Evolutionary conservation across 805 yeast species (phyloP).

Genomic region (Yamadazyma scolyti): DNA sequence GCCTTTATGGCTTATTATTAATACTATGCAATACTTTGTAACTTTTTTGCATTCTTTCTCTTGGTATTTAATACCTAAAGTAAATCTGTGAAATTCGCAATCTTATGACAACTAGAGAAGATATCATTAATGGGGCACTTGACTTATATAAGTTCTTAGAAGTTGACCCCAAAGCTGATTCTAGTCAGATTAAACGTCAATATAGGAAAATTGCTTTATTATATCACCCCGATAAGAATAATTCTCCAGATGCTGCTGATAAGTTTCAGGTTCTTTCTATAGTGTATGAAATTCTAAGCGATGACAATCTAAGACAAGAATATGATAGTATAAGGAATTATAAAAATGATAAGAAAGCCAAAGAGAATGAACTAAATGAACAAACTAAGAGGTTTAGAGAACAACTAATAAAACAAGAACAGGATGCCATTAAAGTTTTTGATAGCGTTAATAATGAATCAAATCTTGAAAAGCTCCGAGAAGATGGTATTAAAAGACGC

Average conservation of each 20-base stretch:
- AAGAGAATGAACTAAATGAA: constrained; percentile 15
- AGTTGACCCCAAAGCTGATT: constrained; percentile 18
- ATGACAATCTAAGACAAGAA: constrained; percentile 18
- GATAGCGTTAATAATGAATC: constrained; percentile 3
- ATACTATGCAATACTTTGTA: no score
- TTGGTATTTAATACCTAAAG: no score
- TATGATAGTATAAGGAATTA: constrained; percentile 27
- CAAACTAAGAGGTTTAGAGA: constrained; percentile 23
- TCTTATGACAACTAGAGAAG: no score
- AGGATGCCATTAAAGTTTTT: constrained; percentile 3
- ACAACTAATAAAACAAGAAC: constrained; percentile 24
- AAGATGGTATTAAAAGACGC: constrained; percentile 25
- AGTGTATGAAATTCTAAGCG: constrained; percentile 28
- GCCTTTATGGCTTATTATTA: no score
- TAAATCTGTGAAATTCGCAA: no score
- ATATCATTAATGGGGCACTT: constrained; percentile 18
- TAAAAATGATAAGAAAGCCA: constrained; percentile 9
- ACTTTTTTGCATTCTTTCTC: no score
- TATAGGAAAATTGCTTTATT: constrained; percentile 33
- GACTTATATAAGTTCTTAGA: constrained; percentile 26
- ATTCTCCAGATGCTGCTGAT: constrained; percentile 18
- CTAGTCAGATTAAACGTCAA: constrained; percentile 20
- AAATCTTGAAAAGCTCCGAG: constrained; percentile 15
- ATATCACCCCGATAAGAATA: constrained; percentile 41
- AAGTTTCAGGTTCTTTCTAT: constrained; percentile 29